Base-by-base conservation (phyloP, 1,139 yeast species). In the Taphrina deformans region DNA sequence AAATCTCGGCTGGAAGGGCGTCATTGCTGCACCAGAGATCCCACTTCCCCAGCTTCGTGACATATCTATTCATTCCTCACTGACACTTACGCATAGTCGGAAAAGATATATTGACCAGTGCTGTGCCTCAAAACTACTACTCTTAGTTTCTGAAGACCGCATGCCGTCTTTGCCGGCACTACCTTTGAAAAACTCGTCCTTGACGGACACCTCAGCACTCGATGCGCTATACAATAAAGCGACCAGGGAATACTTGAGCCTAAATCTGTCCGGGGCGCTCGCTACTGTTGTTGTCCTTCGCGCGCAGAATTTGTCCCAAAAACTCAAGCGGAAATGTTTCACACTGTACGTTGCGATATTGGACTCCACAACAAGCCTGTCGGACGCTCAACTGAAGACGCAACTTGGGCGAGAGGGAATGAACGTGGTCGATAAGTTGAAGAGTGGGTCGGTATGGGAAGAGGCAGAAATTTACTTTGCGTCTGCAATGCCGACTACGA, bases 101-200 rank as follows among this genome's bases (percentile, higher is more conserved):
- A n/a, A n/a, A n/a, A n/a, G n/a, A n/a, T n/a, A n/a, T n/a, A n/a
- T n/a, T n/a, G n/a, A n/a, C n/a, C n/a, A n/a, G n/a, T n/a, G n/a
- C n/a, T n/a, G n/a, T n/a, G n/a, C n/a, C n/a, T n/a, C n/a, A n/a
- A n/a, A n/a, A n/a, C n/a, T n/a, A n/a, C n/a, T n/a, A n/a, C n/a
- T n/a, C n/a, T 35, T 10, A 18, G n/a, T 3, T 38, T 18, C 16
- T 9, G 12, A 18, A n/a, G 2, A 7, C 2, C 2, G 18, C 23
- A 59, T 59, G 63, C 63, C 63, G 2, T 59, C 63, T 7, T 29
- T 59, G 12, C 63, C 63, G 10, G 51, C 50, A 24, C 51, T 59
- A 2, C 63, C 63, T 2, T 35, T 38, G 18, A 59, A 59, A 41
- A 51, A 51, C 9, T 29, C 55, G 26, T 33, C 56, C 18, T 21